These are phyloP conservation scores for Nothomitra cinnamomea DNA, from an alignment of 2,329 filamentous ascomycete species.

Conservation along the genomic window DNA sequence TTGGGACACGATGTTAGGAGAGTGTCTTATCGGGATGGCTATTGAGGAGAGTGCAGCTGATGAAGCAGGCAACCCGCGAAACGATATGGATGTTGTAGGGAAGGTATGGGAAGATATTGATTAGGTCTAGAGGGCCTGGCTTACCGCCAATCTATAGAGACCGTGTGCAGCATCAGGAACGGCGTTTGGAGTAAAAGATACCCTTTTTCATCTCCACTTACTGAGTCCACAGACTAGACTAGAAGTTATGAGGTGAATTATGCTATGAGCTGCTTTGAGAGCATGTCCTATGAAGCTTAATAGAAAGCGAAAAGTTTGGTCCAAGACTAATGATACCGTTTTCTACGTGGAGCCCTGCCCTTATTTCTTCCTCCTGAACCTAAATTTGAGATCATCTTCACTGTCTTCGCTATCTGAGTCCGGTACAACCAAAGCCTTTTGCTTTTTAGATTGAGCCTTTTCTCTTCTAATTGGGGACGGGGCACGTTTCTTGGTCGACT, in stretches of 20 bases:
- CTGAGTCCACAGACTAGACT: too few species aligned
- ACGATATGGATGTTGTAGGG: background rate
- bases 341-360: background rate
- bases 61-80: slow-evolving; percentile 5
- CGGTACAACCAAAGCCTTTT: slow-evolving; percentile 11
- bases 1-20: slow-evolving; percentile 50
- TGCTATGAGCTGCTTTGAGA: background rate
- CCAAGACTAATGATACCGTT: background rate
- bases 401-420: slow-evolving; percentile 27
- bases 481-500: background rate
- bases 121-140: background rate
- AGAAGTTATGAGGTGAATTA: background rate
- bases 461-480: background rate
- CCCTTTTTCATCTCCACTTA: background rate
- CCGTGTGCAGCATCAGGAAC: background rate
- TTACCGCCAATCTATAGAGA: background rate
- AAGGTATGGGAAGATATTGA: slow-evolving; percentile 1
- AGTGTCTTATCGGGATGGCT: slow-evolving; percentile 44
- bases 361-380: slow-evolving; percentile 31
- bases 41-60: slow-evolving; percentile 34
- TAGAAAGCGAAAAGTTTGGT: too few species aligned
- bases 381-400: slow-evolving; percentile 38
- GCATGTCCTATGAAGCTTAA: too few species aligned
- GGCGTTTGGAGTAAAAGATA: background rate
- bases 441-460: slow-evolving; percentile 10